These are phyloP conservation scores for Colletotrichum sublineola DNA, from an alignment of 2,329 filamentous ascomycete genomes.

Conservation along the genomic window DNA sequence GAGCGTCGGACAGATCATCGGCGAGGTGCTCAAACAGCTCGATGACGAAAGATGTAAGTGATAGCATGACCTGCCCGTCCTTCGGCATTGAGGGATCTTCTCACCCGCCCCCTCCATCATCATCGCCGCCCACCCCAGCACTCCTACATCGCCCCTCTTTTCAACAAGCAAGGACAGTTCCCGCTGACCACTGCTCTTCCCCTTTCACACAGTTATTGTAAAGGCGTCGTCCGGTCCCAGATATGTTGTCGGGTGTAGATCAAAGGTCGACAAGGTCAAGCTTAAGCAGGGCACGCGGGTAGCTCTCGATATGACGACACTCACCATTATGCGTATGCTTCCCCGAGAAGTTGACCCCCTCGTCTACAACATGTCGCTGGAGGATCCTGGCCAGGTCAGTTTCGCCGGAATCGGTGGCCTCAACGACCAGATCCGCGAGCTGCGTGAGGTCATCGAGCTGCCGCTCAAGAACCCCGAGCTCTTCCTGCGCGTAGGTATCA, in stretches of 20 bases:
- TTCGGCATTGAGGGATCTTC: not conserved
- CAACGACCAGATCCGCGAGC: constrained; percentile 97
- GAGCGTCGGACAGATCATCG: constrained; percentile 99
- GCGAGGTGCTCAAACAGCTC: constrained; percentile 97
- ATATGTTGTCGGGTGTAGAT: constrained; percentile 98
- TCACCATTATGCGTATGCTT: constrained; percentile 99
- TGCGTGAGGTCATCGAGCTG: constrained; percentile 97
- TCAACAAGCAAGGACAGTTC: not conserved
- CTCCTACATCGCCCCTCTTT: not conserved
- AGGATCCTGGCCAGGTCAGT: constrained; percentile 97
- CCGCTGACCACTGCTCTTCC: constrained; percentile 7
- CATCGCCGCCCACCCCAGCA: not conserved
- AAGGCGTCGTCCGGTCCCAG: constrained; percentile 97
- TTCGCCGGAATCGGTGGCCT: constrained; percentile 97
- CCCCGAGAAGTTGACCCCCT: constrained; percentile 97
- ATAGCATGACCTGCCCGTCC: constrained; percentile 18
- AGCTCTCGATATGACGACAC: constrained; percentile 98
- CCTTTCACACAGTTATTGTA: constrained; percentile 80
- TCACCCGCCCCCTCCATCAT: not conserved
- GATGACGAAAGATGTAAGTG: constrained; percentile 96
- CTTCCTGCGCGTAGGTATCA: constrained; percentile 96
- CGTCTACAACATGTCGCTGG: constrained; percentile 99
- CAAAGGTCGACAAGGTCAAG: constrained; percentile 97
- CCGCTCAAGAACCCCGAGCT: constrained; percentile 99
- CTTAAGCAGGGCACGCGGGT: constrained; percentile 98